Evolutionary conservation across 306 rosid species (phyloP).

Genomic region (Malus sieversii): DNA sequence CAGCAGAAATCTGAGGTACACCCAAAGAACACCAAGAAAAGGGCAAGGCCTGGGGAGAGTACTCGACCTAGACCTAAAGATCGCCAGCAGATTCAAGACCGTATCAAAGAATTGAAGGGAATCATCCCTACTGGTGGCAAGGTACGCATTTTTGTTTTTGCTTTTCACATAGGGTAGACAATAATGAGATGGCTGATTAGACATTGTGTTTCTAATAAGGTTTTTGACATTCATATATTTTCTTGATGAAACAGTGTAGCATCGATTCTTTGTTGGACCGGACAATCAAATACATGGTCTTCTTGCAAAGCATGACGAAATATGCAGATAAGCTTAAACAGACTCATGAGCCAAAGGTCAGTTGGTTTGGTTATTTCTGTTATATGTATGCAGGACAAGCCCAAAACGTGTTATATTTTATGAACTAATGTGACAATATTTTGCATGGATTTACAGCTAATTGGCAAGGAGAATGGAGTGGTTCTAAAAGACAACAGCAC

Average conservation of each 20-base stretch:
- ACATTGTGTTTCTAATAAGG: not conserved
- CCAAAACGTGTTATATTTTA: conserved; percentile 2
- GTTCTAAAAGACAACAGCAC: conserved; percentile 31
- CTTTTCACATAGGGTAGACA: conserved; percentile 11
- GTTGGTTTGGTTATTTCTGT: not conserved
- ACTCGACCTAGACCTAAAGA: conserved; percentile 85
- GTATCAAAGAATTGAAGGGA: conserved; percentile 73
- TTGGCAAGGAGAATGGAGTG: conserved; percentile 37
- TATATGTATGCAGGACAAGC: not conserved
- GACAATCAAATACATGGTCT: conserved; percentile 76
- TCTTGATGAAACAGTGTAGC: conserved; percentile 73
- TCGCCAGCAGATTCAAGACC: conserved; percentile 95
- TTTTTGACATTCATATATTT: conserved; percentile 4
- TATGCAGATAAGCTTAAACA: conserved; percentile 65
- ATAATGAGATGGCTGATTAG: not conserved
- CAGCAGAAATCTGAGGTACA: conserved; percentile 47
- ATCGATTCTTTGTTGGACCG: conserved; percentile 78
- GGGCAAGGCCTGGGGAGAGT: conserved; percentile 74
- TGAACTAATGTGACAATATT: conserved; percentile 2
- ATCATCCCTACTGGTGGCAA: conserved; percentile 76
- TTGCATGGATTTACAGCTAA: conserved; percentile 39
- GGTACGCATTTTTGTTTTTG: conserved; percentile 33
- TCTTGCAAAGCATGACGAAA: conserved; percentile 54
- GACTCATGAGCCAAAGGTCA: conserved; percentile 60
- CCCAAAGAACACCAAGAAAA: conserved; percentile 42